Base-by-base conservation (phyloP, 2,329 filamentous ascomycete genomes). In the Apiospora hydei region DNA sequence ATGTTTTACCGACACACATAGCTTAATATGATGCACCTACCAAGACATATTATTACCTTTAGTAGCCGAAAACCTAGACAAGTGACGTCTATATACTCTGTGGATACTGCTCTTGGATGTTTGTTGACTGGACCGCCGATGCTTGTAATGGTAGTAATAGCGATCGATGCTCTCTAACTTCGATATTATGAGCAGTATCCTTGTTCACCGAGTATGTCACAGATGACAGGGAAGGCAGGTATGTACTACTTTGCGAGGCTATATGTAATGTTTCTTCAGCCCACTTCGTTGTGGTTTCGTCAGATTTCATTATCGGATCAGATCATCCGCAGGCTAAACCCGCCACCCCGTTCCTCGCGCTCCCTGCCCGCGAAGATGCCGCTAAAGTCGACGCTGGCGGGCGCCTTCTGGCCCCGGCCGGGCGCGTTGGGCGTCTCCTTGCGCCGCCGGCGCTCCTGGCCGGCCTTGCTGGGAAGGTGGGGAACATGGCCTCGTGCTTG, bases 391-490 rank as follows among this genome's bases (percentile, higher is more conserved):
- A 88, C 84, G 2, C 85, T 84, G 5, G 86, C 84, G 0, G 88
- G 85, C 1, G 89, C 90, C 72, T 89, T 89, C 69, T 93, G 90
- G 0, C 95, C 95, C 44, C 96, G 87, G 51, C 89, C 89, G 0
- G 96, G 96, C 8, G 96, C 96, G 81, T 95, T 92, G 0, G 96
- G 96, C 74, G 92, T 95, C 73, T 91, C 90, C 73, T 89, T 86
- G 49, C 89, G 86, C 75, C 94, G 86, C 76, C 95, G 86, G 79
- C 91, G 92, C 85, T 99, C 96, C 85, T 96, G 93, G 1, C 95
- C 94, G 0, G 96, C 96, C 82, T 97, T 98, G 77, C 93, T 96
- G 0, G 96, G 81, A 98, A 99, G 0, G 96, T 98, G 2, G 96
- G 96, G 80, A 99, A 98, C 91, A 99, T 92, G 77, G 92, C 93